Evolutionary conservation across 495 filamentous ascomycete species (phyloP).

Genomic region (Aspergillus mulundensis): DNA sequence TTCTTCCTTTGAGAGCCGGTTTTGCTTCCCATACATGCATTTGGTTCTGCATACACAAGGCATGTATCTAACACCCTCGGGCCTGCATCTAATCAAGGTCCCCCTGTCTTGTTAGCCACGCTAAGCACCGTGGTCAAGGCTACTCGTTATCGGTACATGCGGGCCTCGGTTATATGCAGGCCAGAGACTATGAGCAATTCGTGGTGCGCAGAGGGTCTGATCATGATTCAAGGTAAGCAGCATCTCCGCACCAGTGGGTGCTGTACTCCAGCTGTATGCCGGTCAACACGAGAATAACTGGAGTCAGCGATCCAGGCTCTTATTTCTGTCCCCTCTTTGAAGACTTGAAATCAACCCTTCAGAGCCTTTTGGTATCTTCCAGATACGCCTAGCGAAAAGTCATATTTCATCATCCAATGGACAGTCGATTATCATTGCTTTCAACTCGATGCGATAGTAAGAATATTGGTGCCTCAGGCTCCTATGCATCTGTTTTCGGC

Average conservation of each 20-base stretch:
- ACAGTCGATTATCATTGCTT: neutral
- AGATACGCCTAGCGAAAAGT: neutral
- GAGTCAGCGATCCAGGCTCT: no score
- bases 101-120: no score
- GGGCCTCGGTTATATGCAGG: no score
- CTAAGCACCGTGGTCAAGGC: no score
- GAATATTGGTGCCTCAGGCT: neutral
- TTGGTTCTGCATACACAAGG: neutral
- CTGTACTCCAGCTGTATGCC: neutral
- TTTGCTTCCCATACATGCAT: neutral
- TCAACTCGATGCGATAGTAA: neutral
- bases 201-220: neutral
- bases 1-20: no score
- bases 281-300: neutral
- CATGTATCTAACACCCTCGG: no score
- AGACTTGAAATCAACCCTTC: no score
- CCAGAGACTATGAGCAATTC: neutral
- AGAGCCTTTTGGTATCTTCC: neutral
- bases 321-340: no score
- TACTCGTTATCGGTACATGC: no score
- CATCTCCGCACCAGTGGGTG: slow-evolving; percentile 22
- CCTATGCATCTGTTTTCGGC: neutral
- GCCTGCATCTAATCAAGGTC: no score
- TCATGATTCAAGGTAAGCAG: neutral
- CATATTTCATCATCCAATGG: neutral